Conservation (phyloP, 179 eudicot species). For the Beta macrorhiza region DNA sequence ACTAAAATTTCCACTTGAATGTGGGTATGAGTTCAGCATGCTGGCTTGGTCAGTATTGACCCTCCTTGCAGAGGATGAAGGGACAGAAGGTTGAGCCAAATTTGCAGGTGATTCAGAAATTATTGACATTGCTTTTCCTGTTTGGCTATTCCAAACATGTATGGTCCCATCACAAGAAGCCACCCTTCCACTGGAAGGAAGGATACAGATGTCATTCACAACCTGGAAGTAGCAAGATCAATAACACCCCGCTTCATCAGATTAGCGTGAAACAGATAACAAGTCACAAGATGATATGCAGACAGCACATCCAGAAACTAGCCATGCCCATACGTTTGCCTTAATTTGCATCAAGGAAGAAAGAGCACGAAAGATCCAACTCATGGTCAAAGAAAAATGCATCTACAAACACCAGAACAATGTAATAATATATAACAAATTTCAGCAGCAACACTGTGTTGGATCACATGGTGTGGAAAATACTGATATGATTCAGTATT, state of each 20-base stretch:
- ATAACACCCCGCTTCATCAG: background rate
- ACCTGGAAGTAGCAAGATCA: slow-evolving; percentile 47
- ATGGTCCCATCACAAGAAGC: slow-evolving; percentile 98
- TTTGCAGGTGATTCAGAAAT: slow-evolving; percentile 67
- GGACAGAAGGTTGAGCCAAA: slow-evolving; percentile 38
- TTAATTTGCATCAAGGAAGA: background rate
- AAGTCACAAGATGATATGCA: background rate
- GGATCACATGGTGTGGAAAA: background rate
- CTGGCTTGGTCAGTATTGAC: slow-evolving; percentile 60
- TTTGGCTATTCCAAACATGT: slow-evolving; percentile 91
- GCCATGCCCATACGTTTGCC: background rate
- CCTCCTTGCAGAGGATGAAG: slow-evolving; percentile 47
- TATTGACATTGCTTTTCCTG: slow-evolving; percentile 70
- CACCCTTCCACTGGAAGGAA: slow-evolving; percentile 63
- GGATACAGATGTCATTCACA: slow-evolving; percentile 80
- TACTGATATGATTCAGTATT: background rate
- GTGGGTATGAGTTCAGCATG: slow-evolving; percentile 65
- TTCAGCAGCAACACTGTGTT: background rate
- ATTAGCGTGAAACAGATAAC: background rate
- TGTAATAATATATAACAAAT: background rate
- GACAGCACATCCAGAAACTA: background rate
- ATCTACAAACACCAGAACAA: background rate
- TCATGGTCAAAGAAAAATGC: background rate
- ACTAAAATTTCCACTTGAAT: slow-evolving; percentile 67
- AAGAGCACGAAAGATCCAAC: slow-evolving; percentile 1